These are phyloP conservation scores for Bruguiera parviflora DNA, from an alignment of 345 rosid genomes.

Conservation along the genomic window DNA sequence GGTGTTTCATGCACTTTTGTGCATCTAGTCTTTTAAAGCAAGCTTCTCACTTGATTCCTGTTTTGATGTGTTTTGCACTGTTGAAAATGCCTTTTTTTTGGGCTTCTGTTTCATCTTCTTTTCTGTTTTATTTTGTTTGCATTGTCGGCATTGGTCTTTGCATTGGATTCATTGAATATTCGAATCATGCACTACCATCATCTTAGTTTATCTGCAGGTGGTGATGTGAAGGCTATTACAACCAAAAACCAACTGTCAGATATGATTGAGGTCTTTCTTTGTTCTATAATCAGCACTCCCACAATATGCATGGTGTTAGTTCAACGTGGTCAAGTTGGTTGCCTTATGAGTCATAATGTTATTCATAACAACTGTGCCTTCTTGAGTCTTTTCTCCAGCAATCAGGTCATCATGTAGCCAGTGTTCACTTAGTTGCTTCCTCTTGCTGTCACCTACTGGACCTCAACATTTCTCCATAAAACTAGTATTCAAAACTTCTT, in stretches of 20 bases:
- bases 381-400: too few species aligned
- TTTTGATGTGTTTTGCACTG: conserved; percentile 1
- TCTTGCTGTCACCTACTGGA: too few species aligned
- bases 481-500: too few species aligned
- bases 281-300: conserved; percentile 16
- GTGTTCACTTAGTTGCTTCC: too few species aligned
- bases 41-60: conserved; percentile 3
- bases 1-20: conserved; percentile 44
- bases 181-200: conserved; percentile 28
- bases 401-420: too few species aligned
- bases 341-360: background rate
- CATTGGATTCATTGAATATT: conserved; percentile 1
- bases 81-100: background rate
- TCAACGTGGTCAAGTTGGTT: background rate
- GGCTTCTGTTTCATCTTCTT: too few species aligned
- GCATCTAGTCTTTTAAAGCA: conserved; percentile 4
- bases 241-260: conserved; percentile 60
- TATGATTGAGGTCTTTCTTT: conserved; percentile 80
- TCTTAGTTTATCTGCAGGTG: conserved; percentile 74
- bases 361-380: background rate
- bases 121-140: background rate
- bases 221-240: conserved; percentile 86
- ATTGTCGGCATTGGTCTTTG: background rate
- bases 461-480: too few species aligned
- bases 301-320: conserved; percentile 3